Base-by-base conservation (phyloP, 2,329 filamentous ascomycete species). In the Leptographium galeiforme region DNA sequence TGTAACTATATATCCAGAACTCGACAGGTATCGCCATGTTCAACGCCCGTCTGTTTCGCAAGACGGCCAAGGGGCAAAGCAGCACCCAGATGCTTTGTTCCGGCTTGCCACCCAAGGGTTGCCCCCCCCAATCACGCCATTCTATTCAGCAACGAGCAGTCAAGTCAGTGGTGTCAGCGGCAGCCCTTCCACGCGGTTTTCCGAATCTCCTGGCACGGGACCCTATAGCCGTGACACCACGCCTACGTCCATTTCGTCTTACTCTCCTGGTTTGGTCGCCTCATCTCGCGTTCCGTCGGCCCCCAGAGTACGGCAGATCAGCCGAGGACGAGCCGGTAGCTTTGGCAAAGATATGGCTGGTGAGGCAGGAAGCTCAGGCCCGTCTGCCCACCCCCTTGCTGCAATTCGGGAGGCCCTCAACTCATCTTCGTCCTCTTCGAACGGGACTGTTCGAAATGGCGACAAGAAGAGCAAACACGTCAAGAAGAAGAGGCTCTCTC, bases 221-320 rank as follows among this genome's bases (percentile, higher is more conserved):
- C 70, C 80, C 6, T 89, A 88, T 66, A 89, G 85, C 63, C 77
- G 85, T 57, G 84, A 86, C 55, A 89, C 85, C 1, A 89, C 86
- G 4, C 86, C 86, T 8, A 89, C 85, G 6, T 89, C 86, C 11
- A 82, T 86, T 57, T 85, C 82, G 8, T 89, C 86, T 1, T 83
- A 85, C 60, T 89, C 85, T 16, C 84, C 86, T 4, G 76, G 79
- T 4, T 66, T 84, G 6, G 67, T 79, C 64, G 74, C 62, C 56
- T 78, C 68, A 52, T 71, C 64, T 57, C 72, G 68, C 57, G 72
- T 63, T 59, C 73, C 66, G 32, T 67, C 70, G 50, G 53, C 32
- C 10, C 65, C 71, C n/a, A 74, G 75, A 60, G 62, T 66, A 55
- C 74, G 74, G 59, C 78, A 81, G 64, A 68, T 74, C 56, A 77